Conservation (phyloP, 176 grass and related monocot species). For the Oryza coarctata region DNA sequence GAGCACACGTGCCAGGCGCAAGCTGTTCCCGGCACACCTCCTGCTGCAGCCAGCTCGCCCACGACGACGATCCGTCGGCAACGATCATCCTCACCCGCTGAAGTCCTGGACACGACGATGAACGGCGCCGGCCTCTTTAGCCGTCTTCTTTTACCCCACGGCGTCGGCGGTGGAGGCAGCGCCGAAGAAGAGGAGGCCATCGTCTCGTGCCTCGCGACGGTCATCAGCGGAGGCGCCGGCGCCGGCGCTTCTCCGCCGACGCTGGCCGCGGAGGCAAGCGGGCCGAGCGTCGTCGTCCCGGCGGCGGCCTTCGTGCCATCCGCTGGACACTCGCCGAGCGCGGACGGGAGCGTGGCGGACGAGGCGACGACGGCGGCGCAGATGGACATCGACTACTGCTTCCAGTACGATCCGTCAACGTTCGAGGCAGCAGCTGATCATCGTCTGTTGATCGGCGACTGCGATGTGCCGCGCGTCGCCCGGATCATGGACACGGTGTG, state of each 20-base stretch:
- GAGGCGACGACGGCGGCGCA: background rate
- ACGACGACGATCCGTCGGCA: background rate
- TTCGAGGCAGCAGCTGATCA: background rate
- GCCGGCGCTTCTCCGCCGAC: no score
- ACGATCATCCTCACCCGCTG: background rate
- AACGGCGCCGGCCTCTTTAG: background rate
- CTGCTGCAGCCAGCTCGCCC: background rate
- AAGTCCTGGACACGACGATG: background rate
- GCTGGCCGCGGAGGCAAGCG: background rate
- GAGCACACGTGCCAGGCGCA: constrained; percentile 47
- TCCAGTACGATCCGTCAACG: background rate
- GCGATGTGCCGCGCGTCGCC: background rate
- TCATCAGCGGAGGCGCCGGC: constrained; percentile 13
- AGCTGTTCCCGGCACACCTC: background rate
- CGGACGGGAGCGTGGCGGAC: background rate
- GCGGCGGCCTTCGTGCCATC: background rate
- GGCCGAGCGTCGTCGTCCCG: no score
- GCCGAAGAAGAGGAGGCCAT: constrained; percentile 17
- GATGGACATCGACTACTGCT: background rate
- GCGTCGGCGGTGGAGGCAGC: background rate
- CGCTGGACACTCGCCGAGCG: background rate
- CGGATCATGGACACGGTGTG: constrained; percentile 18
- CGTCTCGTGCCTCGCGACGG: constrained; percentile 24
- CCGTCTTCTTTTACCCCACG: background rate
- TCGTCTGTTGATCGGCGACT: background rate